phyloP scores from a whole-genome alignment of 805 yeast genomes.

The Groenewaldozyma salmanticensis region DNA sequence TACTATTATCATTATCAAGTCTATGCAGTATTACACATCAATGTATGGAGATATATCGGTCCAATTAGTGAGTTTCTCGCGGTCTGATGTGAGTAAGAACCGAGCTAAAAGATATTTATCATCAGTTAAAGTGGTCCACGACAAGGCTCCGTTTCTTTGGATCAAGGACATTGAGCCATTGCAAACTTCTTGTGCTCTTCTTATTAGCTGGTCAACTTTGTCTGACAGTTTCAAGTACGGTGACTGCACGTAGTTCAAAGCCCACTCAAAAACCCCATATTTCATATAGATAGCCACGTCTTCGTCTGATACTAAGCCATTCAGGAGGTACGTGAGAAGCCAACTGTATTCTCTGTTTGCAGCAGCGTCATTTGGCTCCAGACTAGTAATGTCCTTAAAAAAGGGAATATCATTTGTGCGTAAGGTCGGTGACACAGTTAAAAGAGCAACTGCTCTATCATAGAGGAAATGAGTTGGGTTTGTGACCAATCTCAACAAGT shows the following conservation, averaged over 20 bases:
- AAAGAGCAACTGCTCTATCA: conserved; percentile 60
- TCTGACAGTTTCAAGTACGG: conserved; percentile 1
- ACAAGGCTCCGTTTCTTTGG: conserved; percentile 13
- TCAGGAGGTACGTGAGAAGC: conserved; percentile 44
- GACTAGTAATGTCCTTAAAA: conserved; percentile 18
- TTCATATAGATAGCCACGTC: conserved; percentile 48
- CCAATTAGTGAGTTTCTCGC: conserved; percentile 7
- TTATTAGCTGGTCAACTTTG: conserved; percentile 6
- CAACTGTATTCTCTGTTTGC: conserved; percentile 53
- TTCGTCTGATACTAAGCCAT: conserved; percentile 36
- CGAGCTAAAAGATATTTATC: not conserved
- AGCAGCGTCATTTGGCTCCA: conserved; percentile 3
- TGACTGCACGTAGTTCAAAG: conserved; percentile 36
- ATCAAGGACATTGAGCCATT: conserved; percentile 15
- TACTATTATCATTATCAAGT: no score
- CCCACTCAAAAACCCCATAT: conserved; percentile 58
- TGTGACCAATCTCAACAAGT: conserved; percentile 44
- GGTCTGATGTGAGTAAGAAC: conserved; percentile 4
- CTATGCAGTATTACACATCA: no score
- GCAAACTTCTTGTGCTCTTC: conserved; percentile 13
- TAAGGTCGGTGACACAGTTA: conserved; percentile 45
- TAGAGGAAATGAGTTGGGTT: conserved; percentile 69
- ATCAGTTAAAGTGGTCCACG: conserved; percentile 9
- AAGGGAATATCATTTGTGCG: conserved; percentile 37
- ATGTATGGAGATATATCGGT: conserved; percentile 1